phyloP scores from a whole-genome alignment of 202 grass and related monocot species.

The Setaria viridis region DNA sequence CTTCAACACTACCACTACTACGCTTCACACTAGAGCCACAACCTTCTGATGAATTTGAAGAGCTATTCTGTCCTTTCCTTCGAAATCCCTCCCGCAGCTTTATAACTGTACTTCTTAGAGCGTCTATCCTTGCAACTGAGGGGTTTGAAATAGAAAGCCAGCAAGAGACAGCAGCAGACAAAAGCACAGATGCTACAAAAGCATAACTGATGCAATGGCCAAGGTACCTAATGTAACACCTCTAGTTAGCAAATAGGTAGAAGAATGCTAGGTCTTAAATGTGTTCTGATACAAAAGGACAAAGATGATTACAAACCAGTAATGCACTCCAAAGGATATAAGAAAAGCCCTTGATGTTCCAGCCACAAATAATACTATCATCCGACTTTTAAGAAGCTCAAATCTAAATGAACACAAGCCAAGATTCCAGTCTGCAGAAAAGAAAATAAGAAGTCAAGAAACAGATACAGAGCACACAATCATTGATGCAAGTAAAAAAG shows the following conservation, averaged over 20 bases:
- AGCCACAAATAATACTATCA: conserved; percentile 78
- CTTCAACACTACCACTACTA: conserved; percentile 95
- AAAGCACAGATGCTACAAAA: conserved; percentile 96
- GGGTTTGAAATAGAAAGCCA: conserved; percentile 89
- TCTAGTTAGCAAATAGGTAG: conserved; percentile 50
- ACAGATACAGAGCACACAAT: conserved; percentile 33
- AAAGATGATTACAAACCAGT: conserved; percentile 70
- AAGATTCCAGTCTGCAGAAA: conserved; percentile 93
- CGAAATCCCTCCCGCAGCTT: conserved; percentile 91
- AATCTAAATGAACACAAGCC: conserved; percentile 92
- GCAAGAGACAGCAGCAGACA: conserved; percentile 87
- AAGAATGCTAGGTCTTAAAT: conserved; percentile 37
- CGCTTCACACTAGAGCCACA: conserved; percentile 98
- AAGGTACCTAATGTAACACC: conserved; percentile 75
- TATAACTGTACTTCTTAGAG: conserved; percentile 92
- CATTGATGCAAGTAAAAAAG: conserved; percentile 38
- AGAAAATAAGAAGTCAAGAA: conserved; percentile 43
- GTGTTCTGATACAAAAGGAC: conserved; percentile 41
- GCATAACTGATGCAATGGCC: conserved; percentile 99
- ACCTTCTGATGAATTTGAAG: conserved; percentile 96
- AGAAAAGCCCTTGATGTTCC: conserved; percentile 97
- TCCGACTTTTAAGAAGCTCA: conserved; percentile 92
- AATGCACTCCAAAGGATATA: conserved; percentile 98
- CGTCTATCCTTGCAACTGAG: conserved; percentile 86
- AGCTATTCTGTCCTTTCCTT: conserved; percentile 80